Evolutionary conservation across 176 grass and related monocot genomes (phyloP).

Genomic region (Bolboschoenus planiculmis): DNA sequence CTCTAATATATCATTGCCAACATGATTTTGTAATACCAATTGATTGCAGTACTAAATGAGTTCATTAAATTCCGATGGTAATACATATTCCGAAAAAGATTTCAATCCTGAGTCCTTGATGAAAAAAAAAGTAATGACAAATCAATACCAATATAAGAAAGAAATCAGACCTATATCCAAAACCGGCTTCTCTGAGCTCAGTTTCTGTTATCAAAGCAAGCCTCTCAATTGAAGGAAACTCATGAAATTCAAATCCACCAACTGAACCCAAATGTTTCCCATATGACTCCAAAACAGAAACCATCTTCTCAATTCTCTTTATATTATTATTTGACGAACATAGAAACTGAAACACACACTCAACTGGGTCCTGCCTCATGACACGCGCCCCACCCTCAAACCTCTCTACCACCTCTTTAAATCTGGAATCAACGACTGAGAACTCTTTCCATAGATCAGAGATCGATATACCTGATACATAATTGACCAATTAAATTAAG

Average conservation of each 20-base stretch:
- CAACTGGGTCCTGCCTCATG: slow-evolving; percentile 75
- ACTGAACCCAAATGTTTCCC: slow-evolving; percentile 61
- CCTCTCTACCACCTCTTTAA: slow-evolving; percentile 43
- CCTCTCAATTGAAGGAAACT: slow-evolving; percentile 63
- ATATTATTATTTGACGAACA: slow-evolving; percentile 99
- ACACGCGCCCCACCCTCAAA: slow-evolving; percentile 60
- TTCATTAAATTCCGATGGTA: background rate
- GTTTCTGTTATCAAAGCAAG: slow-evolving; percentile 54
- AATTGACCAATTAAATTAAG: background rate
- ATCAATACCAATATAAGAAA: background rate
- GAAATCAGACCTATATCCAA: slow-evolving; percentile 76
- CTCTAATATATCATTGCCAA: background rate
- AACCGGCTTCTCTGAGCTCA: slow-evolving; percentile 80
- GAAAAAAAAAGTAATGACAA: background rate
- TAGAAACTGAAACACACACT: slow-evolving; percentile 94
- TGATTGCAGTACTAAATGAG: background rate
- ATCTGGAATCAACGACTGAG: slow-evolving; percentile 44
- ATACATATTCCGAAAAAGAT: background rate
- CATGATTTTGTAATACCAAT: background rate
- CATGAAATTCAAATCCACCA: slow-evolving; percentile 64
- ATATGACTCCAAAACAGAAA: slow-evolving; percentile 53
- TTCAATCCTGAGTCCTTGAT: background rate
- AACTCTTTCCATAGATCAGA: slow-evolving; percentile 73
- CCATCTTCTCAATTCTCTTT: slow-evolving; percentile 92
- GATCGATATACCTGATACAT: slow-evolving; percentile 41